These are phyloP conservation scores for Mucor saturninus DNA, from an alignment of 371 early-diverging fungal genomes.

Conservation along the genomic window DNA sequence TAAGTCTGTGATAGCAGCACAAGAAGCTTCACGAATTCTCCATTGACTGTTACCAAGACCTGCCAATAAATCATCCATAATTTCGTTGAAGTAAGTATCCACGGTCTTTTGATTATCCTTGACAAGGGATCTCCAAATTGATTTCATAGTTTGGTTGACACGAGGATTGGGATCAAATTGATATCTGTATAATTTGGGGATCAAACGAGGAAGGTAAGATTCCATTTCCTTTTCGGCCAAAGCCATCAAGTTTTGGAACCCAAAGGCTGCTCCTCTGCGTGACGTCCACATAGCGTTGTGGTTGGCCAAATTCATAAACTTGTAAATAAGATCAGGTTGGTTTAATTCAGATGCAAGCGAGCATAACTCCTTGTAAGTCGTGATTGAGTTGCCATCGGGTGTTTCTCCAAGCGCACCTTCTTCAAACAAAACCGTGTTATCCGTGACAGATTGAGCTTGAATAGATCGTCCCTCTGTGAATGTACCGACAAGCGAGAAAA, in stretches of 20 bases:
- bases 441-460: constrained; percentile 74
- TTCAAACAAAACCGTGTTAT: constrained; percentile 80
- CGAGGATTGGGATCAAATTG: constrained; percentile 89
- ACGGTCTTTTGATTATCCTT: constrained; percentile 78
- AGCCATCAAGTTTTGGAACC: constrained; percentile 80
- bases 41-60: constrained; percentile 85
- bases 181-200: constrained; percentile 86
- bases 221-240: constrained; percentile 80
- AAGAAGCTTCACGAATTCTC: constrained; percentile 86
- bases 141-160: constrained; percentile 86
- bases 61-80: constrained; percentile 77
- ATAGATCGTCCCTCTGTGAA: constrained; percentile 62
- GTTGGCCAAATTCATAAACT: constrained; percentile 92
- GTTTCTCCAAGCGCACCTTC: constrained; percentile 73
- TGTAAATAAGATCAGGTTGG: constrained; percentile 93
- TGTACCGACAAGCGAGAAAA: constrained; percentile 64
- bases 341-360: constrained; percentile 91
- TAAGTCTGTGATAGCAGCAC: constrained; percentile 79
- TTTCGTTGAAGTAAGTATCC: constrained; percentile 80
- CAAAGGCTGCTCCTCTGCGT: constrained; percentile 89
- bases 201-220: constrained; percentile 74
- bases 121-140: constrained; percentile 86
- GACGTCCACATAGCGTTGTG: constrained; percentile 91
- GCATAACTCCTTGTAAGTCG: constrained; percentile 86
- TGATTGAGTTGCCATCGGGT: constrained; percentile 82